These are phyloP conservation scores for Dalbergia oliveri DNA, from an alignment of 306 rosid species.

Conservation along the genomic window DNA sequence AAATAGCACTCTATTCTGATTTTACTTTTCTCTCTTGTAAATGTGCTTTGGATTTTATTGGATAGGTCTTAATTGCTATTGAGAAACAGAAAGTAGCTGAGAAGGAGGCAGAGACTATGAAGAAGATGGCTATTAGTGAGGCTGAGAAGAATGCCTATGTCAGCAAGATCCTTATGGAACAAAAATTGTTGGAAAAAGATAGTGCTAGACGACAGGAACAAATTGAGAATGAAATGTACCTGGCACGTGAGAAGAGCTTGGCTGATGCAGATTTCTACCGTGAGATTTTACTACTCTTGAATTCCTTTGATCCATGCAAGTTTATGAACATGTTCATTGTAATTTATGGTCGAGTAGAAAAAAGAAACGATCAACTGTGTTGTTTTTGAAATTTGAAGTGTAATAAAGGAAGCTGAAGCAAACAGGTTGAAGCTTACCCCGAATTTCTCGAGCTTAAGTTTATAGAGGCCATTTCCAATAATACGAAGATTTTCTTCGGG, in stretches of 20 bases:
- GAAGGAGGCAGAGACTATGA: slow-evolving; percentile 86
- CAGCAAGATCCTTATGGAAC: slow-evolving; percentile 92
- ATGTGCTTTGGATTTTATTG: slow-evolving; percentile 42
- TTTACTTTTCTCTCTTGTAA: slow-evolving; percentile 23
- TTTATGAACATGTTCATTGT: not conserved
- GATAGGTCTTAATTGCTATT: slow-evolving; percentile 84
- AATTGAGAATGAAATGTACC: slow-evolving; percentile 83
- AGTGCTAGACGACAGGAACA: slow-evolving; percentile 75
- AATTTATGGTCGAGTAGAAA: slow-evolving; percentile 4
- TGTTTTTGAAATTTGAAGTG: slow-evolving; percentile 53
- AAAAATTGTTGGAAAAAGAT: slow-evolving; percentile 78
- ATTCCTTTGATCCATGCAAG: not conserved
- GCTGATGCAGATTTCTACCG: slow-evolving; percentile 87
- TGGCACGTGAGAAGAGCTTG: slow-evolving; percentile 78
- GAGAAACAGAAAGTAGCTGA: slow-evolving; percentile 84
- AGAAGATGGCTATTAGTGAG: slow-evolving; percentile 96
- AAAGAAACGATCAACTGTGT: slow-evolving; percentile 18
- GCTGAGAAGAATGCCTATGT: slow-evolving; percentile 96
- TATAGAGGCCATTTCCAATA: slow-evolving; percentile 82
- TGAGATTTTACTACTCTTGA: slow-evolving; percentile 44
- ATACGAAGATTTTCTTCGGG: slow-evolving; percentile 94
- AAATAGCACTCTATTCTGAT: not conserved
- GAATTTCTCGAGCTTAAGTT: slow-evolving; percentile 89
- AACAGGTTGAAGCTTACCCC: slow-evolving; percentile 91
- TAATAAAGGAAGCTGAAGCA: slow-evolving; percentile 85